Evolutionary conservation across 2,329 filamentous ascomycete genomes (phyloP), one percentile per base, ranked within the genome.

Genomic region (Aspergillus clavatus): DNA sequence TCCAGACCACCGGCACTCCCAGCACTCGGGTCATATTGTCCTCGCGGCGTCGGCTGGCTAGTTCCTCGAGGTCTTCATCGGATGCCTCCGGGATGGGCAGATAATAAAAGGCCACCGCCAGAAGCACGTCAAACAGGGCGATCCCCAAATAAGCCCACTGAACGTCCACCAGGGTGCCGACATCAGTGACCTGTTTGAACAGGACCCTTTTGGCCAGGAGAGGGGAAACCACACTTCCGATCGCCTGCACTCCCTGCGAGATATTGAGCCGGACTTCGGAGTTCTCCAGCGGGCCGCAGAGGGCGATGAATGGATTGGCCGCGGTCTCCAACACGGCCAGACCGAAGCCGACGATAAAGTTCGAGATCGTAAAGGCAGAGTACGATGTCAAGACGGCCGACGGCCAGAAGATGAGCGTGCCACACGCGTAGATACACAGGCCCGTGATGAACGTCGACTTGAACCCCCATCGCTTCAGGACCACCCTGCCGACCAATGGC

Each of bases 71-170:
- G 50, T 83, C 79, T 12, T 74, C 72, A 53, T 82, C 79, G 1
- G 78, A 78, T 2, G 79, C 80, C 63, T 83, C 80, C 0, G 81
- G 80, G 1, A 84, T 68, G 2, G 79, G 80, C 1, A 82, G 65
- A 52, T 83, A 83, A 57, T 78, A 81, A 60, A 81, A 83, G 2
- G 72, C 71, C 7, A 82, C 68, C 1, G 80, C 80, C 10, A 84
- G 68, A 3, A 76, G 61, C 38, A 82, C 70, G 22, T 77, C 80
- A 54, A 82, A 81, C 10, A 83, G 70, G 1, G 79, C 73, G 45
- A 84, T 82, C 6, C 78, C 81, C 2, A 83, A 73, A 48, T 84
- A 84, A 0, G 80, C 75, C 79, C 80, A 84, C 58, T 84, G 81
- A 1, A 82, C 79, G 43, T 80, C 73, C 45, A 83, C 76, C 21